A percentile compares a stretch with the other conserved stretches of the same genome.
Evolutionary conservation across 352 stramenopile species (phyloP).

Genomic region (Globisporangium viniferum): DNA sequence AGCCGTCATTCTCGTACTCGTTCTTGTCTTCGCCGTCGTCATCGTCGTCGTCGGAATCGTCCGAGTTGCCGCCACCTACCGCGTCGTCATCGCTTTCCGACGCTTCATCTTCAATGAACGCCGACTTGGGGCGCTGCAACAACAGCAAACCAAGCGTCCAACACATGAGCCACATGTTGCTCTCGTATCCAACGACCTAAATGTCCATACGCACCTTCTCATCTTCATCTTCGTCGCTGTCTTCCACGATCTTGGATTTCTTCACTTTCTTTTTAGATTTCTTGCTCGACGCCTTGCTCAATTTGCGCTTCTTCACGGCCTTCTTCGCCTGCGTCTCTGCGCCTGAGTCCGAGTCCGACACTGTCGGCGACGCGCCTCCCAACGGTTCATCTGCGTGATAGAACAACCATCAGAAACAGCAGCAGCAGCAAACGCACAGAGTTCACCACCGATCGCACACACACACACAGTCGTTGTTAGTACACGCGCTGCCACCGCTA

Average conservation of each 20-base stretch:
- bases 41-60: conserved; percentile 78
- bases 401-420: not conserved
- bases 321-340: conserved; percentile 40
- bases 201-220: conserved; percentile 41
- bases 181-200: not conserved
- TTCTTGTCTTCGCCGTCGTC: conserved; percentile 85
- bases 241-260: conserved; percentile 59
- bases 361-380: conserved; percentile 66
- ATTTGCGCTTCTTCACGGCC: conserved; percentile 64
- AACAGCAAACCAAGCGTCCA: conserved; percentile 4
- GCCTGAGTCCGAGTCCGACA: conserved; percentile 85
- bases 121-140: conserved; percentile 65
- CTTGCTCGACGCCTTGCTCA: conserved; percentile 39
- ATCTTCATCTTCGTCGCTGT: conserved; percentile 57
- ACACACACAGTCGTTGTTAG: not conserved
- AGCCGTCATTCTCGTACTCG: conserved; percentile 88
- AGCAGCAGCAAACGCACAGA: not conserved
- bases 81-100: conserved; percentile 83
- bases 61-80: conserved; percentile 37
- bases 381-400: conserved; percentile 59
- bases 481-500: not conserved
- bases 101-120: conserved; percentile 88
- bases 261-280: conserved; percentile 54
- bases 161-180: conserved; percentile 1
- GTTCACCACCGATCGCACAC: not conserved